Conservation (phyloP, 73 alveolate genomes). For the Blepharisma stoltei region DNA sequence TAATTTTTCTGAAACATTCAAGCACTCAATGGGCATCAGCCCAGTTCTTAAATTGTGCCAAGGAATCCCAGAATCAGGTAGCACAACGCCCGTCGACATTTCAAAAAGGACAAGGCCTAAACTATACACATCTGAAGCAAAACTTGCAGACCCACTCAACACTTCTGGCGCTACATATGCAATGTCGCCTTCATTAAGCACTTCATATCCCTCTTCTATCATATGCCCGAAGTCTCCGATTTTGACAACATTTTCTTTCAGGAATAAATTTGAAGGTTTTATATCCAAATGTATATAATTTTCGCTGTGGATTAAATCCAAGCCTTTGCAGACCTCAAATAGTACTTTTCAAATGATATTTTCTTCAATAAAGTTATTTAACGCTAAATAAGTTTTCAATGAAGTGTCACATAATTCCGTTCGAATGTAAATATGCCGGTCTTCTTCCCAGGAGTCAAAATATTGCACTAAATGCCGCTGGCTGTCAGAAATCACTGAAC, state of each 20-base stretch:
- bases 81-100: constrained; percentile 25
- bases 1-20: no score
- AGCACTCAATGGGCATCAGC: not conserved
- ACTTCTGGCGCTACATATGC: constrained; percentile 30
- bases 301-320: constrained; percentile 5
- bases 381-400: not conserved
- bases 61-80: constrained; percentile 19
- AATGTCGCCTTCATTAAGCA: constrained; percentile 14
- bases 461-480: constrained; percentile 4
- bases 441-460: constrained; percentile 29
- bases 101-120: constrained; percentile 28
- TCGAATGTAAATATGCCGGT: not conserved
- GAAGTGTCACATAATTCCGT: constrained; percentile 22
- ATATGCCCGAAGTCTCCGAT: constrained; percentile 26
- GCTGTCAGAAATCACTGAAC: not conserved
- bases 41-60: constrained; percentile 21
- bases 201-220: not conserved
- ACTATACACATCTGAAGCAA: constrained; percentile 24
- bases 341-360: not conserved
- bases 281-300: constrained; percentile 7
- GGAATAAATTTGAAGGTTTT: constrained; percentile 22
- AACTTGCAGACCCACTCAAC: not conserved
- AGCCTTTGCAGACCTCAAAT: not conserved
- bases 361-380: not conserved
- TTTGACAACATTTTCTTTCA: not conserved